These are phyloP conservation scores for Vanderwaltozyma tropicalis DNA, from an alignment of 805 yeast species.

Conservation along the genomic window DNA sequence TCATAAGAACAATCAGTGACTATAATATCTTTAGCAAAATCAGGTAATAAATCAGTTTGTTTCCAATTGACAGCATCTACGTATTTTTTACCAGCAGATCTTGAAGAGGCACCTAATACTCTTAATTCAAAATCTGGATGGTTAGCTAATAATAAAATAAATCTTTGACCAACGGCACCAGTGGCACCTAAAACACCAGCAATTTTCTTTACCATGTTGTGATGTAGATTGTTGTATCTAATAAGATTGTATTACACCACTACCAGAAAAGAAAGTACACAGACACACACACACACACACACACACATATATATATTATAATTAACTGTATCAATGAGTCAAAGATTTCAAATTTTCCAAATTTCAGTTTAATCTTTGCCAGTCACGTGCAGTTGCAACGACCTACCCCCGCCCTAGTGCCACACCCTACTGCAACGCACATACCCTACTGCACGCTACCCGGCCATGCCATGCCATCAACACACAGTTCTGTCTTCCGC, in stretches of 20 bases:
- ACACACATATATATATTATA: background rate
- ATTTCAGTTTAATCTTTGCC: too few relatives aligned
- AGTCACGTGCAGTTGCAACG: too few relatives aligned
- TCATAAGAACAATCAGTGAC: slow-evolving; percentile 74
- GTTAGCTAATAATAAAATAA: slow-evolving; percentile 68
- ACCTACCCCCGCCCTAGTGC: too few relatives aligned
- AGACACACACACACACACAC: background rate
- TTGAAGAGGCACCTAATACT: slow-evolving; percentile 82
- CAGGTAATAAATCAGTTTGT: slow-evolving; percentile 78
- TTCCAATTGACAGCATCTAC: slow-evolving; percentile 87
- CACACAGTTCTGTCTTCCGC: too few relatives aligned
- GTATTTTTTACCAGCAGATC: slow-evolving; percentile 89
- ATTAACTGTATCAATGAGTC: too few relatives aligned
- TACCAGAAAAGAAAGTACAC: background rate
- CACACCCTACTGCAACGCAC: too few relatives aligned
- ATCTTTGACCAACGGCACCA: slow-evolving; percentile 95
- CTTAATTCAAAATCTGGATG: slow-evolving; percentile 85
- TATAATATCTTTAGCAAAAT: slow-evolving; percentile 44
- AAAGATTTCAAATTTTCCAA: too few relatives aligned
- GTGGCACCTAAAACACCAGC: slow-evolving; percentile 96
- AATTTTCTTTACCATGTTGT: slow-evolving; percentile 29
- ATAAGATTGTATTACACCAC: too few relatives aligned
- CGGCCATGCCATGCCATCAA: too few relatives aligned
- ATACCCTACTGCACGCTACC: too few relatives aligned
- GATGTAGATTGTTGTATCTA: too few relatives aligned